phyloP scores from a whole-genome alignment of 768 basidiomycete species.

The Daedalea quercina region DNA sequence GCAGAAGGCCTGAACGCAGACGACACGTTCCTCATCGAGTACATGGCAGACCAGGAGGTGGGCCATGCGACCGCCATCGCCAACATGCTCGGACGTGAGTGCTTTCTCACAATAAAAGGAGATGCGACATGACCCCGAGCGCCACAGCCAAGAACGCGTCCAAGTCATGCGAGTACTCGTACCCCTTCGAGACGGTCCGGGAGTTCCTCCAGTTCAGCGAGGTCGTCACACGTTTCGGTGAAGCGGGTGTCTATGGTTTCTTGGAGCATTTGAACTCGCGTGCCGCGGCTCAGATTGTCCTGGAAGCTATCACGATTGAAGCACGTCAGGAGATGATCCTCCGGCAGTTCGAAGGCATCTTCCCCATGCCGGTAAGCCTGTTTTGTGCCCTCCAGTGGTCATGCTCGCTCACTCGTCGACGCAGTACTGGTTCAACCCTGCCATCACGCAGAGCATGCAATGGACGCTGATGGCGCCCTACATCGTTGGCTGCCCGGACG shows the following conservation, averaged over 20 bases:
- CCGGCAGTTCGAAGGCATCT: constrained; percentile 54
- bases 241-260: constrained; percentile 59
- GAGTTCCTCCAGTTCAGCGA: constrained; percentile 58
- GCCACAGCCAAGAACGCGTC: constrained; percentile 30
- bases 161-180: constrained; percentile 51
- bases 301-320: constrained; percentile 55
- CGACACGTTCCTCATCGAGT: constrained; percentile 49
- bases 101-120: neutral
- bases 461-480: constrained; percentile 56
- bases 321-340: constrained; percentile 62
- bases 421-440: constrained; percentile 41
- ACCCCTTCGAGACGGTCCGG: constrained; percentile 47
- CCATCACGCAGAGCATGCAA: constrained; percentile 54
- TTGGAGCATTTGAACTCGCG: constrained; percentile 56
- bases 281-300: constrained; percentile 42
- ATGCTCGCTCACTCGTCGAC: neutral
- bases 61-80: constrained; percentile 51
- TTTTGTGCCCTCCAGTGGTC: neutral
- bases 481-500: constrained; percentile 43
- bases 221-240: constrained; percentile 48
- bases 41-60: constrained; percentile 59
- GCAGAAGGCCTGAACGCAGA: constrained; percentile 45
- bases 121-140: neutral
- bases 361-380: constrained; percentile 50
- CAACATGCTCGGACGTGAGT: constrained; percentile 41